Evolutionary conservation across 1,139 yeast genomes (phyloP), one percentile per base, ranked within the genome.

Genomic region (Hemisphaericaspora subhashii): DNA sequence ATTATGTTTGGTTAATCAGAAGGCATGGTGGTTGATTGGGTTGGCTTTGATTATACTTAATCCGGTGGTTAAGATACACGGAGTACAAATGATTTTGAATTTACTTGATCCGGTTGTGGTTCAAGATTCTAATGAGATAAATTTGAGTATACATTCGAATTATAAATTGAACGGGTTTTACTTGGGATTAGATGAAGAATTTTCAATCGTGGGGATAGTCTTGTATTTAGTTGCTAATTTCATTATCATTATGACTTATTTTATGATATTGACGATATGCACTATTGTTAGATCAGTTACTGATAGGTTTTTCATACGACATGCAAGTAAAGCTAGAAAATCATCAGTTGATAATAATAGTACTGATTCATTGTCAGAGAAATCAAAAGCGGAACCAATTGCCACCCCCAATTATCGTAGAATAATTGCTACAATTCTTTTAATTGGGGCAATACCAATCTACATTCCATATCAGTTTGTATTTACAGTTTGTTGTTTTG

Each of bases 401-500:
- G 21, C 11, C 4, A 20, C 17, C 9, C 13, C 8, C 21, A 29
- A 10, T 14, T 35, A 35, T 20, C 33, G 33, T 8, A 16, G 28
- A 17, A 16, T 44, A 9, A 30, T 42, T 12, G 30, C 41, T 4
- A 35, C 38, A 4, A 17, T 36, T 2, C 10, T 74, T 1, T 48
- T 82, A 20, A 25, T 51, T 40, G 71, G 53, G 23, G 36, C 52
- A 17, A 84, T 85, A 4, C 66, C 83, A 21, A 59, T 81, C 27
- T 82, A 81, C 53, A 64, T 86, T 18, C 96, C 96, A 1, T 88
- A 82, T 53, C 96, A 88, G 56, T 73, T 87, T 53, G 89, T 86
- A 0, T 86, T 74, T 52, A 62, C 81, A 11, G 69, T 85, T 6
- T 72, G 83, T 34, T 68, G 79, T 41, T 21, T 80, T 15, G 68